A percentile compares a stretch with the other conserved stretches of the same genome.
Conservation (phyloP, 148 eudicot genomes). For the Vaccinium myrtillus region DNA sequence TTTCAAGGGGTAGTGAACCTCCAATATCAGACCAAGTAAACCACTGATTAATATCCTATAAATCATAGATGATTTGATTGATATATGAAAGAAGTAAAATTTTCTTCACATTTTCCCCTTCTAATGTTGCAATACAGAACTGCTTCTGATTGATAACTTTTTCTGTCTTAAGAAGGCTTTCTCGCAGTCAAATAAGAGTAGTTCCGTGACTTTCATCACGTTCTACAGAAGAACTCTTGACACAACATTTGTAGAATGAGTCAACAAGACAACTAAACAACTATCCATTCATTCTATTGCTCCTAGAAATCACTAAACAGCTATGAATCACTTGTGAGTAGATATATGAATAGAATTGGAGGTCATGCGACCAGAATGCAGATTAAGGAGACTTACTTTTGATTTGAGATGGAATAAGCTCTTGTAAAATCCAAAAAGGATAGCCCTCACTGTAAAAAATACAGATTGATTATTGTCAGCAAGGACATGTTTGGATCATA, state of each 20-base stretch:
- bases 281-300: not conserved
- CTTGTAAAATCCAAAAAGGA: constrained; percentile 57
- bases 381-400: constrained; percentile 31
- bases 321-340: not conserved
- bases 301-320: not conserved
- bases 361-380: not conserved
- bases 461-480: not conserved
- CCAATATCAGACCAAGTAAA: not conserved
- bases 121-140: not conserved
- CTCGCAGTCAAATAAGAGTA: not conserved
- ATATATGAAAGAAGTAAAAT: not conserved
- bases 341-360: not conserved
- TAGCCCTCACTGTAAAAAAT: constrained; percentile 51
- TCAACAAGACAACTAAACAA: not conserved
- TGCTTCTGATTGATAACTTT: not conserved
- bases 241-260: not conserved
- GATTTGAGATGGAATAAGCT: constrained; percentile 34
- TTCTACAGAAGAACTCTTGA: not conserved
- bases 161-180: not conserved
- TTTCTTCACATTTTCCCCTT: not conserved
- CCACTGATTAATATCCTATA: not conserved
- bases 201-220: not conserved
- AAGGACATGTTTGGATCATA: not conserved
- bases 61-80: not conserved
- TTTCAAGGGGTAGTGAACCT: not conserved